Evolutionary conservation across 177 flowering plant species (phyloP), one percentile per base, ranked within the genome.

Genomic region (Telopea speciosissima): DNA sequence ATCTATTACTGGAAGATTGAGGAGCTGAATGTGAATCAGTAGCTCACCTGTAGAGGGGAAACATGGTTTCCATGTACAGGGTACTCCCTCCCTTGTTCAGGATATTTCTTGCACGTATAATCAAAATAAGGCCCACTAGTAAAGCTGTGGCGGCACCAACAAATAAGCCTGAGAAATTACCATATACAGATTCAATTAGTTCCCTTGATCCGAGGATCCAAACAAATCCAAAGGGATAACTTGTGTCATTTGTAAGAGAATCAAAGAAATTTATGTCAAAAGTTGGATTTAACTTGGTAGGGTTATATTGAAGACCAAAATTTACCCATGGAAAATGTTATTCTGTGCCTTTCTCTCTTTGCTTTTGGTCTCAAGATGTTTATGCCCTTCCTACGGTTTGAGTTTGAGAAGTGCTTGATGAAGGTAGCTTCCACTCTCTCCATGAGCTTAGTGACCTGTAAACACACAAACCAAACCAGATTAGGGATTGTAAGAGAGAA

Each of bases 381-480:
- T 82, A 82, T 85, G 21, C 84, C 88, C 70, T 79, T 72, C 8
- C 68, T 75, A 45, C 82, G 80, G 66, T 85, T 82, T 54, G 79
- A 73, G 28, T 81, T 79, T n/a, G 79, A 64, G 64, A 85, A 85
- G 78, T 85, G 76, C 59, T 54, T 54, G 59, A 54, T 54, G 21
- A 54, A 54, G 16, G 59, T 54, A 21, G 59, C 59, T 21, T 54
- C 59, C 19, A 54, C 59, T 21, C 59, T 54, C 59, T 54, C 59
- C 59, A 54, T 54, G 59, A 54, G 84, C 25, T 9, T 75, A 22
- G 73, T 71, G n/a, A 87, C 79, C 87, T 87, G 76, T 17, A 5
- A 42, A 33, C 42, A 25, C 65, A 65, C 61, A 25, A 45, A 67
- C 3, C 10, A 0, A 62, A 44, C 59, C 22, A 10, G 24, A 16